phyloP scores from a whole-genome alignment of 306 rosid genomes.

The Pyrus pyrifolia region DNA sequence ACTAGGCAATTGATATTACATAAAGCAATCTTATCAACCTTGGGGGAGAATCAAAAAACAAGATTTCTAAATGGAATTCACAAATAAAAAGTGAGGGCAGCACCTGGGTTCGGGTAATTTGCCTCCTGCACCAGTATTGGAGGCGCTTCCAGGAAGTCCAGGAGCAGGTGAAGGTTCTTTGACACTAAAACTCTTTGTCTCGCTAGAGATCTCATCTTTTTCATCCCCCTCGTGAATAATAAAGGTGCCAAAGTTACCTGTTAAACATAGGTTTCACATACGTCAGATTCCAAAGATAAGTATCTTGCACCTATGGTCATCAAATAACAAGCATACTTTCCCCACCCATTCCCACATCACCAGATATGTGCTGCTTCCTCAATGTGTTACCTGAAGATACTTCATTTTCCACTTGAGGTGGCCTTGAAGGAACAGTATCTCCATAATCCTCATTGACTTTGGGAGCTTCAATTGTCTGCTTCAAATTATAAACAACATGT shows the following conservation, averaged over 20 bases:
- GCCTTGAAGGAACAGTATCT: conserved; percentile 78
- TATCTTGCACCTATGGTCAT: neutral
- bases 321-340: conserved; percentile 54
- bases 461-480: conserved; percentile 41
- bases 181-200: conserved; percentile 25
- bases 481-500: conserved; percentile 20
- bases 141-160: conserved; percentile 15
- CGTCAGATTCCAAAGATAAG: conserved; percentile 1
- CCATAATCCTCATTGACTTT: conserved; percentile 70
- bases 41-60: neutral
- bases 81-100: conserved; percentile 12
- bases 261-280: conserved; percentile 13
- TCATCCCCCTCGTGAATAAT: conserved; percentile 64
- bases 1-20: neutral
- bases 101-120: conserved; percentile 45
- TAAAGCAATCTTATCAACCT: neutral
- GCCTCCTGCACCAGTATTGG: conserved; percentile 27
- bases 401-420: conserved; percentile 39
- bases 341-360: conserved; percentile 31
- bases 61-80: neutral
- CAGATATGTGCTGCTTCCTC: conserved; percentile 38
- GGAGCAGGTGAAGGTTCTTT: conserved; percentile 34
- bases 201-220: conserved; percentile 22
- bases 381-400: conserved; percentile 32
- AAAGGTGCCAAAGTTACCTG: conserved; percentile 77